A percentile compares a stretch with the other conserved stretches of the same genome.
These are phyloP conservation scores for Salvia rosmarinus DNA, from an alignment of 257 asterid species.

Conservation along the genomic window DNA sequence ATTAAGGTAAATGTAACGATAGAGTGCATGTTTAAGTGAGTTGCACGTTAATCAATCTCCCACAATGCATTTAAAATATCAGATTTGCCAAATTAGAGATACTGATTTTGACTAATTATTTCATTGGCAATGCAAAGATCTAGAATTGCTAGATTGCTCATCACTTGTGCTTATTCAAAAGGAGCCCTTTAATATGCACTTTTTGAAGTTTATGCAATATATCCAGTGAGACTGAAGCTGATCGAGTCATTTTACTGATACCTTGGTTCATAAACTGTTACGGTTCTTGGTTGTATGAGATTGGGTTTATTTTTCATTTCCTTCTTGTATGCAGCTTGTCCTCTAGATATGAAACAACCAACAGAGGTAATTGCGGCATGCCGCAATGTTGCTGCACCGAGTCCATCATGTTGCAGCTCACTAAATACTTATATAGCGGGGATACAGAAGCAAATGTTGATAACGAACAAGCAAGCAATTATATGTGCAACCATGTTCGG, in stretches of 20 bases:
- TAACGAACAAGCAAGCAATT: conserved; percentile 93
- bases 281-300: not conserved
- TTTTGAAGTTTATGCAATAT: not conserved
- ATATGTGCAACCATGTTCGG: conserved; percentile 82
- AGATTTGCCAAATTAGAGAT: not conserved
- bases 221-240: not conserved
- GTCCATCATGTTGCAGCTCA: conserved; percentile 89
- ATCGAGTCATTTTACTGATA: not conserved
- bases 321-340: conserved; percentile 69
- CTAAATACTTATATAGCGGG: conserved; percentile 70
- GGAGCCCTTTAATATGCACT: not conserved
- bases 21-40: not conserved
- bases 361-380: conserved; percentile 81
- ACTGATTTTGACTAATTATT: conserved; percentile 9
- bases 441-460: conserved; percentile 85
- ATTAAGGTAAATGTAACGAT: not conserved
- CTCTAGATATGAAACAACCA: conserved; percentile 79
- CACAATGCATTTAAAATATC: not conserved
- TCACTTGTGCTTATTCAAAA: not conserved
- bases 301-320: conserved; percentile 21
- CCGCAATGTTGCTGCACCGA: conserved; percentile 73
- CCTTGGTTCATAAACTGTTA: not conserved
- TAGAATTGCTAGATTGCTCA: not conserved
- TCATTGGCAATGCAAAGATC: not conserved
- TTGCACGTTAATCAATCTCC: conserved; percentile 10